These are phyloP conservation scores for Trichosporon sp. DNA, from an alignment of 1,284 basidiomycete genomes.

Conservation along the genomic window DNA sequence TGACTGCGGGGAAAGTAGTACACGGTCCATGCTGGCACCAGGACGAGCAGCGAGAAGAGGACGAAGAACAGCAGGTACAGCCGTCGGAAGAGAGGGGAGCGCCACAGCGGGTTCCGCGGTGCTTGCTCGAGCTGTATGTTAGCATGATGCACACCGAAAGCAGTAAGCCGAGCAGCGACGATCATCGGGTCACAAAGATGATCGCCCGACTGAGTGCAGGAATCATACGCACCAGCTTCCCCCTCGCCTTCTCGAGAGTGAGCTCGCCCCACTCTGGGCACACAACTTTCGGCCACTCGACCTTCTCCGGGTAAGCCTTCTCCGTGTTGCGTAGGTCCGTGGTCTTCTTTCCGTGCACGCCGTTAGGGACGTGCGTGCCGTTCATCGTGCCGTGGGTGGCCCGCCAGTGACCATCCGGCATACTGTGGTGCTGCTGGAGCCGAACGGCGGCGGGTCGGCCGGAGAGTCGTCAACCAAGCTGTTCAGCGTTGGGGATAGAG, in stretches of 20 bases:
- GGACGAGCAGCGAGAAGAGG: constrained; percentile 26
- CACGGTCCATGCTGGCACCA: constrained; percentile 35
- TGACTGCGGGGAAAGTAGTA: constrained; percentile 27
- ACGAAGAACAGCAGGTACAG: constrained; percentile 35
- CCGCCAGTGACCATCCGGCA: neutral
- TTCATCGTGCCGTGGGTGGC: neutral
- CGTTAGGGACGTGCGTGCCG: neutral
- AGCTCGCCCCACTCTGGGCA: constrained; percentile 14
- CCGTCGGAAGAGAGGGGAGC: constrained; percentile 32
- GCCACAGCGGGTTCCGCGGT: constrained; percentile 26
- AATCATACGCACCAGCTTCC: neutral
- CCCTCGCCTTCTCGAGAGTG: neutral
- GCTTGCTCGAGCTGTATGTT: constrained; percentile 23
- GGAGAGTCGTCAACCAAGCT: too few relatives aligned
- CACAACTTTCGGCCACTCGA: neutral
- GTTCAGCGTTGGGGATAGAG: too few relatives aligned
- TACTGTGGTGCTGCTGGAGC: too few relatives aligned
- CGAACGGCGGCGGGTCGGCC: too few relatives aligned
- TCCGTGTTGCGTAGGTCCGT: neutral
- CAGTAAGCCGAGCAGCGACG: neutral
- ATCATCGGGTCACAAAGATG: neutral
- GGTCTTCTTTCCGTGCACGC: neutral
- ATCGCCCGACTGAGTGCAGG: neutral
- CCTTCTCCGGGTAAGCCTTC: neutral
- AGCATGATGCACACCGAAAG: neutral